These are phyloP conservation scores for Xylogone sp. DNA, from an alignment of 2,329 filamentous ascomycete genomes.

Conservation along the genomic window DNA sequence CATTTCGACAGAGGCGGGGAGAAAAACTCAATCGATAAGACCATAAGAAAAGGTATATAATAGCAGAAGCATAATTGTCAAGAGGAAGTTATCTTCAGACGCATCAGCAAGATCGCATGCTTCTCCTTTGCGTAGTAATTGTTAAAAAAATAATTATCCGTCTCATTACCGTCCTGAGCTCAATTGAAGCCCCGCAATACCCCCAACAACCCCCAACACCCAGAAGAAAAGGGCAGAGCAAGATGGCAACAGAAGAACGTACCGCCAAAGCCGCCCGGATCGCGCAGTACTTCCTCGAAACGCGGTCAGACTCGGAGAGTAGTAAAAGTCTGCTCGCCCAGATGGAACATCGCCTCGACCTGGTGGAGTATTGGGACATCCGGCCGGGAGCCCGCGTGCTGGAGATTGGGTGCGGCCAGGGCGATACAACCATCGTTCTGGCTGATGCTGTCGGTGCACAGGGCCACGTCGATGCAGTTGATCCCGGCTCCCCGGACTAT, in stretches of 20 bases:
- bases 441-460: conserved; percentile 41
- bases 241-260: background rate
- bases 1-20: too few relatives aligned
- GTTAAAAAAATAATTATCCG: too few relatives aligned
- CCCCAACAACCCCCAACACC: too few relatives aligned
- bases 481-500: conserved; percentile 48
- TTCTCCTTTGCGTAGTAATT: too few relatives aligned
- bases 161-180: too few relatives aligned
- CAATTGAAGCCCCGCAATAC: too few relatives aligned
- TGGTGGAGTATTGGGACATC: conserved; percentile 34
- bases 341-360: conserved; percentile 32
- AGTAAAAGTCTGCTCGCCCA: conserved; percentile 15
- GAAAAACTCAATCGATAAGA: too few relatives aligned
- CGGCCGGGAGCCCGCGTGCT: conserved; percentile 40
- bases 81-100: too few relatives aligned
- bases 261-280: conserved; percentile 4
- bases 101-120: too few relatives aligned
- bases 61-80: too few relatives aligned
- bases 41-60: too few relatives aligned
- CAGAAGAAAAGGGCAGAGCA: too few relatives aligned
- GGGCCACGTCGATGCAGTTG: conserved; percentile 46
- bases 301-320: background rate
- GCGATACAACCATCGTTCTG: conserved; percentile 51
- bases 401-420: conserved; percentile 58
- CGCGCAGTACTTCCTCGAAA: conserved; percentile 12